Evolutionary conservation across 176 grass and related monocot genomes (phyloP), one percentile per base, ranked within the genome.

Genomic region (Carex myosuroides): DNA sequence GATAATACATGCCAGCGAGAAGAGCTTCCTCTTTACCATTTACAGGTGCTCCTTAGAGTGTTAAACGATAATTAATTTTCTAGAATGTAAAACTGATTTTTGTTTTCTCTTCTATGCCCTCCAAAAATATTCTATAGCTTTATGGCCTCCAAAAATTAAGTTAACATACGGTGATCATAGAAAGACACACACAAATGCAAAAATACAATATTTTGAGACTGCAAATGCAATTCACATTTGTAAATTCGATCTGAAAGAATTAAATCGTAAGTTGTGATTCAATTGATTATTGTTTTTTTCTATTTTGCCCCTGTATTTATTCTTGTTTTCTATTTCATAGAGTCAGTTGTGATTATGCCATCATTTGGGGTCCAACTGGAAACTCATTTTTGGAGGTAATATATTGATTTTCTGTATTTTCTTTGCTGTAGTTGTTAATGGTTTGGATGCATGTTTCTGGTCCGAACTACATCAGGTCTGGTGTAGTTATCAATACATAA

Each of bases 281-380:
- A 26, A 14, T 67, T 52, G 21, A 13, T 78, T 11, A 78, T 30
- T 26, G 10, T 26, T 41, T 13, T 26, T 66, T 82, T 14, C 55
- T 66, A 48, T 22, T 64, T 4, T 30, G 13, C 39, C 64, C 26
- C 42, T 68, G 53, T 50, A 37, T 56, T 57, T 57, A 57, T 56
- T 7, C 1, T 82, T 79, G 6, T 80, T 77, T 78, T 3, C 37
- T 85, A 79, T 81, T 81, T 21, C 85, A 64, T 84, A 94, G 92
- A 94, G 60, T 91, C 91, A 33, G 81, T 94, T 77, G 42, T 98
- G 50, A 90, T 94, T 86, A 93, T 94, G 82, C 91, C 89, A 56
- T 68, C 69, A 86, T 93, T 98, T 87, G 95, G 95, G 3, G 33
- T 98, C 66, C 92, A 98, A 54, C 64, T 94, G 71, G 91, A 94